Evolutionary conservation across 176 grass and related monocot genomes (phyloP).

Genomic region (Dendrocalamus sinicus): DNA sequence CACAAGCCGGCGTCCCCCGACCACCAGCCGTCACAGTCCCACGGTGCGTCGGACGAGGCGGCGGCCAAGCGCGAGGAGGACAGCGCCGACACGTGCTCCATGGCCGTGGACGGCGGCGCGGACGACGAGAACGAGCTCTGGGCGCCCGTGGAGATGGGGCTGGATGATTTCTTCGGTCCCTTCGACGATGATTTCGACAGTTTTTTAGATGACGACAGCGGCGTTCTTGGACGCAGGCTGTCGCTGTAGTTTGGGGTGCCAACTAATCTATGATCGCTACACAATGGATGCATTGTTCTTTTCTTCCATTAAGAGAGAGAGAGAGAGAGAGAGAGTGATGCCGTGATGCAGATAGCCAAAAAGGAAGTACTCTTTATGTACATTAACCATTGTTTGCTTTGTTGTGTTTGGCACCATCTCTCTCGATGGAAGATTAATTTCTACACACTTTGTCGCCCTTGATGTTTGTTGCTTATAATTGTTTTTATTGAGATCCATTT

Average conservation of each 20-base stretch:
- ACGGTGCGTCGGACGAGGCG: slow-evolving; percentile 16
- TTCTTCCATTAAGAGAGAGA: background rate
- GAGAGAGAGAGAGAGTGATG: background rate
- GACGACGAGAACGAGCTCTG: slow-evolving; percentile 45
- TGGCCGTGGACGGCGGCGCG: background rate
- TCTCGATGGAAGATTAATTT: background rate
- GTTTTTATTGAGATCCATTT: background rate
- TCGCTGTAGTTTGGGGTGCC: slow-evolving; percentile 35
- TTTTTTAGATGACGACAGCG: background rate
- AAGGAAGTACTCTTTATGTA: background rate
- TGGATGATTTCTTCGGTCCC: slow-evolving; percentile 19
- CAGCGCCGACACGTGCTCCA: slow-evolving; percentile 39
- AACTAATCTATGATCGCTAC: background rate
- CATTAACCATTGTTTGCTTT: background rate
- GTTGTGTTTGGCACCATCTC: background rate
- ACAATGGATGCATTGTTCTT: background rate
- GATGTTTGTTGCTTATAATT: background rate
- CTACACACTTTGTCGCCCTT: background rate
- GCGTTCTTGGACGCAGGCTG: slow-evolving; percentile 24
- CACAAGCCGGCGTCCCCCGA: slow-evolving; percentile 33
- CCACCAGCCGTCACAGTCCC: background rate
- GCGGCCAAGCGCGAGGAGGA: slow-evolving; percentile 17
- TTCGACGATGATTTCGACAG: slow-evolving; percentile 34
- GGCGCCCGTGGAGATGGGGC: slow-evolving; percentile 37
- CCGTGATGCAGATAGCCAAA: background rate